These are phyloP conservation scores for Fusarium sp. DNA, from an alignment of 2,329 filamentous ascomycete genomes.

Conservation along the genomic window DNA sequence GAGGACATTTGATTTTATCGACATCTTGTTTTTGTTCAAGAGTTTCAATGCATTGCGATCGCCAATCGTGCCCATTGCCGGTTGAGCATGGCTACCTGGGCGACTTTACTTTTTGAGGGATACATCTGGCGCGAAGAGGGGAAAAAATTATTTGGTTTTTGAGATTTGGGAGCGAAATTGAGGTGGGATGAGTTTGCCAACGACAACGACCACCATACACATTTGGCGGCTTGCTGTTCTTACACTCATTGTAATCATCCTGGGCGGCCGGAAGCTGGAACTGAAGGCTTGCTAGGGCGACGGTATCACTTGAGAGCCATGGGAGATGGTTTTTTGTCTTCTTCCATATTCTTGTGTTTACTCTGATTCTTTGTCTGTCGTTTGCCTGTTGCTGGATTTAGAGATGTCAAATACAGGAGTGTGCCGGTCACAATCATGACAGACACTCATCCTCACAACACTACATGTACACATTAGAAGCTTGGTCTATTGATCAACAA, in stretches of 20 bases:
- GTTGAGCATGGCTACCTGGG: conserved; percentile 39
- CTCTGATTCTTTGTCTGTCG: conserved; percentile 51
- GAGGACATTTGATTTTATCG: conserved; percentile 43
- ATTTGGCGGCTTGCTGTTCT: conserved; percentile 55
- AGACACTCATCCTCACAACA: conserved; percentile 43
- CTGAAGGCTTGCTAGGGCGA: conserved; percentile 48
- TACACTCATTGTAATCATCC: conserved; percentile 65
- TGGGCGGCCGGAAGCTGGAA: conserved; percentile 53
- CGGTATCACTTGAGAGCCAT: conserved; percentile 45
- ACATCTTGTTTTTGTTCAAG: conserved; percentile 35
- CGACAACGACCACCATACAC: conserved; percentile 43
- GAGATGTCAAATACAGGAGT: conserved; percentile 44
- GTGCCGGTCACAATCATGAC: conserved; percentile 50
- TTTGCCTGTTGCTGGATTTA: conserved; percentile 44
- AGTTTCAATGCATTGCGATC: conserved; percentile 43
- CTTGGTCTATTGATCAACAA: conserved; percentile 41
- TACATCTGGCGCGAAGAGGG: conserved; percentile 40
- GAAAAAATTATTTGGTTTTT: conserved; percentile 29
- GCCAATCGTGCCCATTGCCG: conserved; percentile 22
- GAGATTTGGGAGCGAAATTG: conserved; percentile 28
- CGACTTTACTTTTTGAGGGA: conserved; percentile 31
- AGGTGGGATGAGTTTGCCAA: conserved; percentile 39
- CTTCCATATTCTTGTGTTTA: conserved; percentile 53
- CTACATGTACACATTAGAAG: conserved; percentile 43
- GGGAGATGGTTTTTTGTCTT: conserved; percentile 30